These are phyloP conservation scores for Moringa oleifera DNA, from an alignment of 345 rosid species.

Conservation along the genomic window DNA sequence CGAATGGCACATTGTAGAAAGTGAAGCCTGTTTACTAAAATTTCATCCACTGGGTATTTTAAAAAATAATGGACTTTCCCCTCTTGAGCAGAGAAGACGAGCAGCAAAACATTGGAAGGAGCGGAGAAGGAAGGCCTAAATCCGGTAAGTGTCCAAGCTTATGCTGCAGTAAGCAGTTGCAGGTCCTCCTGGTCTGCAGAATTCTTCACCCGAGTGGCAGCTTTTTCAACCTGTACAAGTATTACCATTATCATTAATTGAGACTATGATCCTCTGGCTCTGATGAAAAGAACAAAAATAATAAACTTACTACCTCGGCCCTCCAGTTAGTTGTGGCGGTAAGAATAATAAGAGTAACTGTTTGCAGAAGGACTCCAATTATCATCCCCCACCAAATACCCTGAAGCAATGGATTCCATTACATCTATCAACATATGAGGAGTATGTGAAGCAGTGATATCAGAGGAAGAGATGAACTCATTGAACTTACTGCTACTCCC, in stretches of 20 bases:
- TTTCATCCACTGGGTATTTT: too few species aligned
- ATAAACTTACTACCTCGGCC: slow-evolving; percentile 45
- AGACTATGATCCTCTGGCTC: too few species aligned
- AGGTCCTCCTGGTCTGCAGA: slow-evolving; percentile 38
- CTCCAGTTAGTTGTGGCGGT: slow-evolving; percentile 78
- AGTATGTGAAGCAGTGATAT: not conserved
- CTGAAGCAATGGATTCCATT: slow-evolving; percentile 26
- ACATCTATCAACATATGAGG: not conserved
- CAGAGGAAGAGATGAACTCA: slow-evolving; percentile 10
- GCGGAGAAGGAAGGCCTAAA: too few species aligned
- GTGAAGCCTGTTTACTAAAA: too few species aligned
- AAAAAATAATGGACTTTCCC: too few species aligned
- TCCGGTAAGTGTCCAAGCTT: not conserved
- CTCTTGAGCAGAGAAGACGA: too few species aligned
- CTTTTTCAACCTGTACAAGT: slow-evolving; percentile 65
- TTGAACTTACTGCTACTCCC: slow-evolving; percentile 69
- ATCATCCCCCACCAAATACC: slow-evolving; percentile 99
- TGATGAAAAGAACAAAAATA: not conserved
- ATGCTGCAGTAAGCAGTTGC: slow-evolving; percentile 17
- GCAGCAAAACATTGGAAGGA: too few species aligned
- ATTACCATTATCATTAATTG: not conserved
- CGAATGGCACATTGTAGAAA: too few species aligned
- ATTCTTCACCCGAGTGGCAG: slow-evolving; percentile 39
- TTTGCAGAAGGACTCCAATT: slow-evolving; percentile 63
- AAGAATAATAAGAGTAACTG: slow-evolving; percentile 50